Conservation (phyloP, 768 basidiomycete genomes). For the Collybiopsis luxurians region DNA sequence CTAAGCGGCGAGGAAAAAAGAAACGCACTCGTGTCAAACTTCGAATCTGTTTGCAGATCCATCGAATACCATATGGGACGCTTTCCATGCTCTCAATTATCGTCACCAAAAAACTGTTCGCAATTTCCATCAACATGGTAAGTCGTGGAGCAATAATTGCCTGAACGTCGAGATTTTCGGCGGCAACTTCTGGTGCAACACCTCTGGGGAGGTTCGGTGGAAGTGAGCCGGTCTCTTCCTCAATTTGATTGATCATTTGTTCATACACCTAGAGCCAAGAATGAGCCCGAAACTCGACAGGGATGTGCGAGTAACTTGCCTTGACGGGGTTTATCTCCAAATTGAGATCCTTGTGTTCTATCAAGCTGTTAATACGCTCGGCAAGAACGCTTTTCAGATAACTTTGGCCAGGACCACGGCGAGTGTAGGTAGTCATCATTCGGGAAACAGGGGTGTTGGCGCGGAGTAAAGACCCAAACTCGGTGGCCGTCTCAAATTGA, state of each 20-base stretch:
- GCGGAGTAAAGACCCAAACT: conserved; percentile 97
- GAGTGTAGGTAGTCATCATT: conserved; percentile 99
- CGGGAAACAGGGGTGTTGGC: conserved; percentile 99
- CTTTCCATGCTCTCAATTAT: conserved; percentile 99
- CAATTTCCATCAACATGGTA: conserved; percentile 99
- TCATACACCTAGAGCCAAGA: conserved; percentile 80
- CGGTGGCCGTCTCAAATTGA: conserved; percentile 98
- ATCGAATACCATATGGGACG: conserved; percentile 98
- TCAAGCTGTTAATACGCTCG: conserved; percentile 96
- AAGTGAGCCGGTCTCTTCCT: conserved; percentile 92
- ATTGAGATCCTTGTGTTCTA: conserved; percentile 99
- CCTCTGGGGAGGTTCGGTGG: conserved; percentile 91
- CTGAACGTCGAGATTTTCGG: conserved; percentile 93
- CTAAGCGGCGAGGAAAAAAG: conserved; percentile 10
- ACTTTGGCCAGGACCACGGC: conserved; percentile 96
- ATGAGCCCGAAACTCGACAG: not conserved
- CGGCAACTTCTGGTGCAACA: conserved; percentile 91
- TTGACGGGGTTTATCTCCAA: conserved; percentile 99
- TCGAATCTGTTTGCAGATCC: conserved; percentile 99
- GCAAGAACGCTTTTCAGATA: conserved; percentile 97
- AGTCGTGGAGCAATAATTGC: conserved; percentile 96
- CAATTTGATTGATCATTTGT: conserved; percentile 99
- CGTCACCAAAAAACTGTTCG: conserved; percentile 94
- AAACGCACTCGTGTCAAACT: conserved; percentile 85
- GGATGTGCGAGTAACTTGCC: conserved; percentile 38